Evolutionary conservation across 2,329 filamentous ascomycete species (phyloP), one percentile per base, ranked within the genome.

Genomic region (Tolypocladium tropicale): DNA sequence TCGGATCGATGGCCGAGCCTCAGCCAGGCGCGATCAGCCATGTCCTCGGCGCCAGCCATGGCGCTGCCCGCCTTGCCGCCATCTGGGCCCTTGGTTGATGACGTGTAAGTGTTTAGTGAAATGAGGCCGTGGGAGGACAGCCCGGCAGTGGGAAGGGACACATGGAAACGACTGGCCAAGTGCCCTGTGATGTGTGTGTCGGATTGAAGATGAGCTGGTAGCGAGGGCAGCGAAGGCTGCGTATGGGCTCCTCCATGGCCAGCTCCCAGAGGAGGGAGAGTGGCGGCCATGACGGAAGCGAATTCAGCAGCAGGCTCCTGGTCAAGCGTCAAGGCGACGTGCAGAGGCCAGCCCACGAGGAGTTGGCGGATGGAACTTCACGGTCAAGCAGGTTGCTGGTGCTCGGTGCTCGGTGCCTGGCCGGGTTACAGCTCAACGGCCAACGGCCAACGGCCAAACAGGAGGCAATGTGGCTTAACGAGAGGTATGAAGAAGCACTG

Each of bases 71-170:
- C 90, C 67, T 91, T 94, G 57, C 84, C 86, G 62, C 93, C 93
- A 88, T 96, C 90, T 4, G 88, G 84, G 25, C 92, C 93, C 68
- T 91, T 92, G 55, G 87, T 81, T 0, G 93, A 93, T 12, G 90
- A 89, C 12, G 90, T 93, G 71, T 95, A 97, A 23, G 92, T 99
- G 76, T 99, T 99, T 61, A 99, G 78, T 54, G 89, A 88, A 67
- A 99, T 87, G 63, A 97, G 80, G 52, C 88, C 94, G 69, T 97
- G 92, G 1, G 91, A 95, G 1, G 92, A 96, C 21, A 99, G 83
- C 52, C 84, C 84, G 54, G 94, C 90, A 0, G 92, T 95, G 11
- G 94, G 91, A 57, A 94, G 77, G 55, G 89, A 88, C 54, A 95
- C 88, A 75, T 99, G 94, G 72, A 96, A 99, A 55, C 93, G 90